Evolutionary conservation across 352 stramenopile genomes (phyloP).

Genomic region (Phytopythium chamaehyphon): DNA sequence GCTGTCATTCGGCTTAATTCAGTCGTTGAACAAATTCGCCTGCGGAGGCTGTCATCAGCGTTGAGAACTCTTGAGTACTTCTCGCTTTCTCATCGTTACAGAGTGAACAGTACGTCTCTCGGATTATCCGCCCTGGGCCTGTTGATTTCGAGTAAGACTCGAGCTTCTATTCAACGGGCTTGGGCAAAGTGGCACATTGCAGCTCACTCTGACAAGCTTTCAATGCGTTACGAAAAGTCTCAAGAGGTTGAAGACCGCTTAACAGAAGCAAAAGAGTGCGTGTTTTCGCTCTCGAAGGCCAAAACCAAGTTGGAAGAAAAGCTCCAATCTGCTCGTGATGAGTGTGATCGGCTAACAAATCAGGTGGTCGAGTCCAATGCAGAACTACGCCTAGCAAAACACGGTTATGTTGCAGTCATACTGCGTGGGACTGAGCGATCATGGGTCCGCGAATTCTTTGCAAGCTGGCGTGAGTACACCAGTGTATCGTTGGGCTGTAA

Average conservation of each 20-base stretch:
- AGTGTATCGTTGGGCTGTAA: constrained; percentile 31
- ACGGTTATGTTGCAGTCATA: constrained; percentile 50
- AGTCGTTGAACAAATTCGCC: constrained; percentile 18
- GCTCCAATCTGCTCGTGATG: constrained; percentile 25
- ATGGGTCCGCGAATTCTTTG: constrained; percentile 40
- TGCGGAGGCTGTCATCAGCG: constrained; percentile 16
- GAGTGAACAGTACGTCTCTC: constrained; percentile 8
- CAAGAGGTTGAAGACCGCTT: constrained; percentile 29
- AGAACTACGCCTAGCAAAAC: constrained; percentile 68
- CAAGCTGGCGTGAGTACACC: constrained; percentile 37
- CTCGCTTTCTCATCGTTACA: constrained; percentile 5
- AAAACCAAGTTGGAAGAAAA: constrained; percentile 65
- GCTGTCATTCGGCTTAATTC: constrained; percentile 17
- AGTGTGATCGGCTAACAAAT: constrained; percentile 26
- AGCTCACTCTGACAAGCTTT: constrained; percentile 19
- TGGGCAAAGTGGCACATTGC: constrained; percentile 29
- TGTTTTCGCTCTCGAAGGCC: constrained; percentile 60
- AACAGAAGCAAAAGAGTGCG: constrained; percentile 61
- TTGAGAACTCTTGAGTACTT: constrained; percentile 14
- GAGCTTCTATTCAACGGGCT: constrained; percentile 7
- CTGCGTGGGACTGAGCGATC: constrained; percentile 41
- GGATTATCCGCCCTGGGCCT: constrained; percentile 24
- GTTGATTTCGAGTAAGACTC: constrained; percentile 12
- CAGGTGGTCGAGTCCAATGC: constrained; percentile 42
- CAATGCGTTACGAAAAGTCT: constrained; percentile 15